Evolutionary conservation across 257 asterid genomes (phyloP), one percentile per base, ranked within the genome.

Genomic region (Solanum pennellii): DNA sequence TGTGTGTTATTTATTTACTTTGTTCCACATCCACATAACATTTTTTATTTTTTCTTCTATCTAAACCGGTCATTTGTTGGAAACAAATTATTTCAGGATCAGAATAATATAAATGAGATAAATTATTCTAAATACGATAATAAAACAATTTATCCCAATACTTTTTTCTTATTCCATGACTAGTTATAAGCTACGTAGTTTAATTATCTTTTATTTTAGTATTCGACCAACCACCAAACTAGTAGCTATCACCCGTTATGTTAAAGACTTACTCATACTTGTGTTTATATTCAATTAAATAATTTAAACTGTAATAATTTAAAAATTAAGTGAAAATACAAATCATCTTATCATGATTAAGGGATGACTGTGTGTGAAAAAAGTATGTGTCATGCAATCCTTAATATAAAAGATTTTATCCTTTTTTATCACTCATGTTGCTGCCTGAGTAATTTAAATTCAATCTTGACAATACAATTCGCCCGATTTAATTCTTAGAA

Each of bases 1-100:
- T 74, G 89, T 85, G 79, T 89, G 91, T 90, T 87, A 35, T 89
- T 89, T 89, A 87, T 88, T 87, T 89, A 87, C 91, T 89, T 85
- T 7, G 47, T 88, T 82, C 84, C 89, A 87, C 82, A 76, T 86
- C 89, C 90, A 87, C 83, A 77, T 80, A 45, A 68, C 87, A 45
- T 35, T 8, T 33, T 72, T 82, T 41, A 56, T 88, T 88, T 56
- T 69, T 44, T 73, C 1, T 35, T 29, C 25, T 74, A 7, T 65
- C 59, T 56, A 2, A 35, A 42, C 41, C 3, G n/a, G 2, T 2
- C 4, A 4, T 18, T 18, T 52, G 4, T 52, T 2, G 62, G 1
- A 9, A 49, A 52, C 10, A 52, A 16, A 1, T 52, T 52, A 52
- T 18, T 0, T 7, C 3, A 0, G 21, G 0, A 37, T 37, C 7